Evolutionary conservation across 2,329 filamentous ascomycete genomes (phyloP), one percentile per base, ranked within the genome.

Genomic region (Pseudopyricularia javanii): DNA sequence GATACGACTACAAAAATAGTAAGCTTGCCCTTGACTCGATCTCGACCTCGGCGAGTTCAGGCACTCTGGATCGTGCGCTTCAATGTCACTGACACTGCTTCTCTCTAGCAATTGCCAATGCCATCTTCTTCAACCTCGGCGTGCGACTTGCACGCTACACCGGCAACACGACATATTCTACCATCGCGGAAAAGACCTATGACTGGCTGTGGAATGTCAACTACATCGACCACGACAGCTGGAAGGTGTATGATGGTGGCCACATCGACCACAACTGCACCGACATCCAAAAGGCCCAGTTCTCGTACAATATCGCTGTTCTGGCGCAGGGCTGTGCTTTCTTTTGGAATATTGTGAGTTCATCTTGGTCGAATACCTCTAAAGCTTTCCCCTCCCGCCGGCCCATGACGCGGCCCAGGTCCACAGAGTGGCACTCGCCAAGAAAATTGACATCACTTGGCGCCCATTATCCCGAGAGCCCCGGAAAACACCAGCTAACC

Each of bases 81-180:
- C 4, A 20, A n/a, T 24, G 7, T 24, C 20, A 24, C 40, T 26
- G 40, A 3, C 4, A 7, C 14, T 20, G 22, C 7, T 24, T 9
- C 9, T 20, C 32, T 30, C 26, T 40, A 51, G 50, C 72, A 37
- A 78, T 83, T 56, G 77, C 80, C 8, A 83, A 82, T 57, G 80
- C 76, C 47, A 76, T 75, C 57, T 81, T 82, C 63, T 83, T 84
- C 68, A 81, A 84, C 58, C 66, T 84, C 8, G 79, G 76, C 8
- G 78, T 87, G 15, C 81, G 88, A 7, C 75, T 91, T 14, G 86
- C 84, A 0, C 74, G 82, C 20, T 90, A 88, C 63, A 88, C 84
- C 0, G 70, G 70, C 20, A 86, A 88, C 59, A 60, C 70, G 0
- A 84, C 82, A 0, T 89, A 88, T 59, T 74, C 75, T 2, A 70